Base-by-base conservation (phyloP, 305 asterid genomes). In the Solanum hybrid region DNA sequence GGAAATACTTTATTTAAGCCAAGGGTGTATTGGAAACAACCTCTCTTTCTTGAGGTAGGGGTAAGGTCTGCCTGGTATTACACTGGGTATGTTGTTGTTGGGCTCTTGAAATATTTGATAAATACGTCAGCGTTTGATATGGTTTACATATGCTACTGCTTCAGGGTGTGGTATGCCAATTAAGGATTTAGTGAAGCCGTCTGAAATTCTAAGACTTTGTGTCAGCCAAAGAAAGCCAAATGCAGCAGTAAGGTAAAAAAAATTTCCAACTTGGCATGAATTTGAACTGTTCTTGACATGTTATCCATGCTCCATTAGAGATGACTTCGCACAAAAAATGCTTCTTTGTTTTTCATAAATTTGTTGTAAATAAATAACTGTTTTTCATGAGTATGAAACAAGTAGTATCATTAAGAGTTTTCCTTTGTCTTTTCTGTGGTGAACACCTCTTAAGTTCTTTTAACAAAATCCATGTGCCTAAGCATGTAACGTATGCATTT, bases 181-280 rank as follows among this genome's bases (percentile, higher is more conserved):
- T 39, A 93, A 92, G 89, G 95, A 95, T 39, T 51, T 96, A 91
- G 93, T 94, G 92, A 92, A 91, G 93, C 94, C 96, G 34, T 92
- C 94, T 85, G 94, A 92, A 88, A 90, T 97, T 92, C 92, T 97
- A 92, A 94, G 91, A 88, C 92, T 92, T 68, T 97, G 98, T 89
- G 93, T 96, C 80, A 94, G 86, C 79, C 94, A 93, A 94, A 92
- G 95, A 93, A 93, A 92, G 90, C 97, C 98, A 31, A 82, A 81
- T 89, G 91, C 96, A 82, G 99, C 99, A 89, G 90, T 94, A 92
- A 94, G 98, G 99, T 97, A 92, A 68, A 37, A 37, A 37, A 8
- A 37, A 72, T 38, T 31, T 24, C 89, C 75, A 65, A 14, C 89
- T 31, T 57, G 31, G 88, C 77, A 22, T 85, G 14, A 31, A 85